Conservation (phyloP, 2,329 filamentous ascomycete species). For the Colletotrichum musae region DNA sequence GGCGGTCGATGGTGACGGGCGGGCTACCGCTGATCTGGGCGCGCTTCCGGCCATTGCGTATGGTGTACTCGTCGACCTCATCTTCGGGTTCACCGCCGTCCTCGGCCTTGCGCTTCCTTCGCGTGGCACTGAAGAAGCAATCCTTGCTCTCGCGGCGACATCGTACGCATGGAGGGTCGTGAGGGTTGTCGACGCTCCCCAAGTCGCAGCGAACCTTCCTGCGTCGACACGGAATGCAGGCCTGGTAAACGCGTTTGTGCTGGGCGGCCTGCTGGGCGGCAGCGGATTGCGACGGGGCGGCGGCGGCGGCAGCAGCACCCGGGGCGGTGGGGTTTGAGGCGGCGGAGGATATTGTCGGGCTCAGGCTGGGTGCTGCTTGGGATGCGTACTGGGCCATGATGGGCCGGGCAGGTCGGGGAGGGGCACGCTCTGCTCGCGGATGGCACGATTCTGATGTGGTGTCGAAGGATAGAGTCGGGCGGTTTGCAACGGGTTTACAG, state of each 20-base stretch:
- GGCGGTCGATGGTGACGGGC: conserved; percentile 59
- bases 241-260: conserved; percentile 75
- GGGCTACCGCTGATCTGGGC: conserved; percentile 64
- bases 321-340: conserved; percentile 31
- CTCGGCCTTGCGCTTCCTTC: conserved; percentile 88
- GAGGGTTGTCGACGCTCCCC: conserved; percentile 89
- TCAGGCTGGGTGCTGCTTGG: conserved; percentile 36
- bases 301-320: conserved; percentile 25
- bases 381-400: conserved; percentile 47
- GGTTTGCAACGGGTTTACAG: conserved; percentile 50
- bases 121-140: conserved; percentile 95
- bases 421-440: conserved; percentile 29
- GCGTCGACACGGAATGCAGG: conserved; percentile 73
- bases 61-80: conserved; percentile 75
- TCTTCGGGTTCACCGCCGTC: conserved; percentile 62
- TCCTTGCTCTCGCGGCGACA: conserved; percentile 96
- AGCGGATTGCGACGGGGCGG: conserved; percentile 15
- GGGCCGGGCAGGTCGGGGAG: conserved; percentile 32
- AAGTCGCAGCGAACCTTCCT: conserved; percentile 75
- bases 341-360: conserved; percentile 39
- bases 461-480: conserved; percentile 45
- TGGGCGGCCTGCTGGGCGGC: conserved; percentile 49
- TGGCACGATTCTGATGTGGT: conserved; percentile 36
- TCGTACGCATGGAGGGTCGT: conserved; percentile 93
- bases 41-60: conserved; percentile 82